phyloP scores from a whole-genome alignment of 2,329 filamentous ascomycete species.

The Diplodia seriata region DNA sequence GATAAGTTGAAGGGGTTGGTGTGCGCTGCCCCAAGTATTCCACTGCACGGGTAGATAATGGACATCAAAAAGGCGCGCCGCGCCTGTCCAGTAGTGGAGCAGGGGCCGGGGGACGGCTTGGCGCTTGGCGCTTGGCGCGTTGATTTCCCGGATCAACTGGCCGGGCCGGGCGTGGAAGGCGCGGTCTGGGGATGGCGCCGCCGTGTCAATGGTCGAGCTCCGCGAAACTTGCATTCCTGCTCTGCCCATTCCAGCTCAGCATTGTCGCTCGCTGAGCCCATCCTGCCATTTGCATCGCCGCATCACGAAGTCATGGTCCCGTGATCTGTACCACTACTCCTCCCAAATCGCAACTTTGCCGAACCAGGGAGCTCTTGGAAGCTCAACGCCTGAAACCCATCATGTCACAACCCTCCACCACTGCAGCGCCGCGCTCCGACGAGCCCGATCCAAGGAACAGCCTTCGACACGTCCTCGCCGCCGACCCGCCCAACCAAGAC shows the following conservation, averaged over 20 bases:
- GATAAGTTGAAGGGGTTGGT: too few relatives aligned
- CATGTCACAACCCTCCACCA: conserved; percentile 32
- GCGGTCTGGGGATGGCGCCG: conserved; percentile 3
- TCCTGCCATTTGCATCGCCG: conserved; percentile 9
- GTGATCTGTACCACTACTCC: conserved; percentile 31
- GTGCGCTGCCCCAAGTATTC: too few relatives aligned
- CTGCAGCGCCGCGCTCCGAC: conserved; percentile 31
- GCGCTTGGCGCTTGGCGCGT: neutral
- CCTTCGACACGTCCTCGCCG: conserved; percentile 48
- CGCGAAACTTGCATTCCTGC: conserved; percentile 26
- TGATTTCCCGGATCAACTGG: neutral
- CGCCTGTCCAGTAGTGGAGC: conserved; percentile 5
- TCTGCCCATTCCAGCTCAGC: conserved; percentile 11
- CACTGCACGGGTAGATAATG: too few relatives aligned
- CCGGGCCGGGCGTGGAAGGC: conserved; percentile 13
- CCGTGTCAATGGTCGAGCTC: conserved; percentile 16
- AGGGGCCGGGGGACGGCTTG: neutral
- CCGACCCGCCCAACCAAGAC: conserved; percentile 45
- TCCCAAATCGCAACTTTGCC: conserved; percentile 32
- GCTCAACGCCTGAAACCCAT: conserved; percentile 32
- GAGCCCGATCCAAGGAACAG: conserved; percentile 48
- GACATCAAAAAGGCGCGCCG: neutral
- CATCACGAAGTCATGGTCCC: conserved; percentile 25
- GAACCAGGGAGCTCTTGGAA: conserved; percentile 32
- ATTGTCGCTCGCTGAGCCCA: conserved; percentile 5